Percentiles rank a stretch among this genome's conserved stretches.
Conservation (phyloP, 2,329 filamentous ascomycete species). For the Diplodia intermedia region DNA sequence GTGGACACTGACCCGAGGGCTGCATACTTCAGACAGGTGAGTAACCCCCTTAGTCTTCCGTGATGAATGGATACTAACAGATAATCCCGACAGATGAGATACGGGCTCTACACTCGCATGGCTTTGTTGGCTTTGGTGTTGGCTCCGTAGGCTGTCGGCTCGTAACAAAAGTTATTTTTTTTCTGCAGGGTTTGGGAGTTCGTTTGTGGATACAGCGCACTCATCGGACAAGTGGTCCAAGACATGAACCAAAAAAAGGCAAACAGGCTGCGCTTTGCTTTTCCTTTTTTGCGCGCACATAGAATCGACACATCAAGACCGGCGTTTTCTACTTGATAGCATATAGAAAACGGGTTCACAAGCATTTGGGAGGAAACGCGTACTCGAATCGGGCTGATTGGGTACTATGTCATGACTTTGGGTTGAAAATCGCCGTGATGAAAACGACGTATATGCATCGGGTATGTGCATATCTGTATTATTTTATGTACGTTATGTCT, state of each 20-base stretch:
- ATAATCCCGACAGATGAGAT: conserved; percentile 75
- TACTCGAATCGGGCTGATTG: conserved; percentile 29
- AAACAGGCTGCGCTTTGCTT: not conserved
- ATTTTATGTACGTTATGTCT: conserved; percentile 12
- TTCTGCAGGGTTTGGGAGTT: conserved; percentile 14
- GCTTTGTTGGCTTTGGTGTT: conserved; percentile 93
- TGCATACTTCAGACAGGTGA: conserved; percentile 98
- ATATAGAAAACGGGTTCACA: conserved; percentile 26
- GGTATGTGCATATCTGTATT: conserved; percentile 21
- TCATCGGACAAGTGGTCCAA: not conserved
- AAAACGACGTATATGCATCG: conserved; percentile 5
- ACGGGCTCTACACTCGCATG: conserved; percentile 98
- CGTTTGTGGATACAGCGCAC: conserved; percentile 14
- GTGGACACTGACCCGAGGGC: conserved; percentile 97
- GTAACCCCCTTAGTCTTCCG: conserved; percentile 47
- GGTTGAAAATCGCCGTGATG: conserved; percentile 6
- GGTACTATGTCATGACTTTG: conserved; percentile 20
- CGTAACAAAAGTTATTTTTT: not conserved
- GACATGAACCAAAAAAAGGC: conserved; percentile 17
- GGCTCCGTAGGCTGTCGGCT: conserved; percentile 55
- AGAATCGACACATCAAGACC: conserved; percentile 19
- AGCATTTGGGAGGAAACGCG: conserved; percentile 23
- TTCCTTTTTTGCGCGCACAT: conserved; percentile 7
- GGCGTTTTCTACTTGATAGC: conserved; percentile 20
- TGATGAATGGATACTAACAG: conserved; percentile 51